Evolutionary conservation across 2,329 filamentous ascomycete genomes (phyloP).

Genomic region (Alternaria ventricosa): DNA sequence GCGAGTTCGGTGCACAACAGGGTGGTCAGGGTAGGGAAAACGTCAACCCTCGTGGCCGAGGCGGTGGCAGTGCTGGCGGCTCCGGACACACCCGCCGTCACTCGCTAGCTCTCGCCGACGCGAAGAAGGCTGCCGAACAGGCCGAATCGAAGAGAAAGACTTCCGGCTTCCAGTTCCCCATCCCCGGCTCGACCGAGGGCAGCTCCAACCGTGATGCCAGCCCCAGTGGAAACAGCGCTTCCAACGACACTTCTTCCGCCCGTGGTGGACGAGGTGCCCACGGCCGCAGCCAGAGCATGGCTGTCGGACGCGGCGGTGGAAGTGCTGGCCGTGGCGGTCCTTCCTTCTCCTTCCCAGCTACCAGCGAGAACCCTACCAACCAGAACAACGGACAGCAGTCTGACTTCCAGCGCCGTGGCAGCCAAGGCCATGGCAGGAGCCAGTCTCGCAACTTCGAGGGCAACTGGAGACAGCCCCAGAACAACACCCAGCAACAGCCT

Average conservation of each 20-base stretch:
- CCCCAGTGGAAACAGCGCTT: slow-evolving; percentile 55
- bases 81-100: slow-evolving; percentile 89
- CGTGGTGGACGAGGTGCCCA: slow-evolving; percentile 63
- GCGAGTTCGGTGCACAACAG: slow-evolving; percentile 74
- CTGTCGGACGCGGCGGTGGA: slow-evolving; percentile 71
- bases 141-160: slow-evolving; percentile 97
- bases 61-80: slow-evolving; percentile 69
- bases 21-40: slow-evolving; percentile 69
- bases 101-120: slow-evolving; percentile 91
- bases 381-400: slow-evolving; percentile 54
- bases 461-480: slow-evolving; percentile 90
- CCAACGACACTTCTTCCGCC: slow-evolving; percentile 38
- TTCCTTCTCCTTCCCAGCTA: slow-evolving; percentile 71
- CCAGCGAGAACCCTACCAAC: slow-evolving; percentile 55
- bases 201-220: slow-evolving; percentile 62
- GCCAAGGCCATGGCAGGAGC: slow-evolving; percentile 79
- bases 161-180: slow-evolving; percentile 92
- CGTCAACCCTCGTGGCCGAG: slow-evolving; percentile 72
- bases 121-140: slow-evolving; percentile 95
- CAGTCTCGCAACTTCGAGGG: slow-evolving; percentile 94
- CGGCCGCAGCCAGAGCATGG: slow-evolving; percentile 88
- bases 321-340: slow-evolving; percentile 68
- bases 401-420: slow-evolving; percentile 79
- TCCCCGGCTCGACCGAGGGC: slow-evolving; percentile 68
- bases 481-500: slow-evolving; percentile 55